Percentiles rank a stretch among this genome's conserved stretches.
Conservation (phyloP, 1,139 yeast genomes). For the Spencermartinsiella ligniputridi region DNA sequence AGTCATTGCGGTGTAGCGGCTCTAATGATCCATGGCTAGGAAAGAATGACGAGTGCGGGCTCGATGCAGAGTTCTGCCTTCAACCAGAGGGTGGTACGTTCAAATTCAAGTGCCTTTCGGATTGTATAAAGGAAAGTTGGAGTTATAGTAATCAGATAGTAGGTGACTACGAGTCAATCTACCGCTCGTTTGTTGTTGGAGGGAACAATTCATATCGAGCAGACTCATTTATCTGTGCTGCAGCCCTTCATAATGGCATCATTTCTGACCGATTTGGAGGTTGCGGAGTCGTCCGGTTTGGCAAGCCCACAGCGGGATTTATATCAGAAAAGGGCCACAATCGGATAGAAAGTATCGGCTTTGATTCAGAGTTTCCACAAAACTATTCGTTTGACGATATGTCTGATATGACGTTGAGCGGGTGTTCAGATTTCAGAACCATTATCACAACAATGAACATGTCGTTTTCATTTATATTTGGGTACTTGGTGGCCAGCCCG, state of each 20-base stretch:
- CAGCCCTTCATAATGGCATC: conserved; percentile 83
- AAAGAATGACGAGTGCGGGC: conserved; percentile 66
- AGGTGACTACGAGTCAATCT: conserved; percentile 63
- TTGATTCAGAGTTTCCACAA: conserved; percentile 69
- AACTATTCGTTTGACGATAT: conserved; percentile 55
- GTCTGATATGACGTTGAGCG: conserved; percentile 32
- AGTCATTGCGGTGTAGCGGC: conserved; percentile 25
- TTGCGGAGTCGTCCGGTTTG: conserved; percentile 60
- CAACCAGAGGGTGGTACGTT: conserved; percentile 46
- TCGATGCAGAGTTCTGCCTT: conserved; percentile 57
- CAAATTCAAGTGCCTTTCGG: conserved; percentile 77
- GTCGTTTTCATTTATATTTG: conserved; percentile 50
- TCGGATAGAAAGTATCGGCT: conserved; percentile 52
- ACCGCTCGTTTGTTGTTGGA: conserved; percentile 71
- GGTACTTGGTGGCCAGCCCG: conserved; percentile 52
- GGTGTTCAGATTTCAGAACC: conserved; percentile 66
- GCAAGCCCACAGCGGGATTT: conserved; percentile 45
- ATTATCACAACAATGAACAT: conserved; percentile 55
- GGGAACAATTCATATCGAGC: conserved; percentile 69
- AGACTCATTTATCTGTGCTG: conserved; percentile 85
- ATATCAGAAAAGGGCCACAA: conserved; percentile 38
- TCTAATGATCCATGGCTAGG: conserved; percentile 62
- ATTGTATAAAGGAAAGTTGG: conserved; percentile 76
- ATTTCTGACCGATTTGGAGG: conserved; percentile 77
- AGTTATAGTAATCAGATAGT: conserved; percentile 74